Evolutionary conservation across 176 grass and related monocot species (phyloP), one percentile per base, ranked within the genome.

Genomic region (Eleusine indica): DNA sequence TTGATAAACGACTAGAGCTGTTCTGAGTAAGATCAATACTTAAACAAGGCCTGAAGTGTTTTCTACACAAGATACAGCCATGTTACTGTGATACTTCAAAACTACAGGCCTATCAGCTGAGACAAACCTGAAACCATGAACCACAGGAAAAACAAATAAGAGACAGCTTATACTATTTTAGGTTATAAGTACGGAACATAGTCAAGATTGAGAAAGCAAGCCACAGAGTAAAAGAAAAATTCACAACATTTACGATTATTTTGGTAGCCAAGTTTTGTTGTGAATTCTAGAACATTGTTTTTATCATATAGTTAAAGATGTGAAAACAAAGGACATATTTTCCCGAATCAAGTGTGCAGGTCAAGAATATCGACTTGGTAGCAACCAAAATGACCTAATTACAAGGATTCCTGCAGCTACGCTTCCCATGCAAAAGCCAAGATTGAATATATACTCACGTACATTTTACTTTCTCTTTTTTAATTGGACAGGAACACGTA

Each of bases 51-150:
- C 28, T 19, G 30, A 63, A 39, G 7, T 78, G 35, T 44, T 78
- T 78, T 80, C 58, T 61, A 66, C 66, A 83, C 22, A 53, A 53
- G 37, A 37, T 66, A 66, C 8, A 38, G 65, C 25, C 17, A 73
- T 14, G 56, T 63, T 73, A 39, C 65, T 78, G 37, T 28, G 6
- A 47, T 17, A 44, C 28, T 74, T 40, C 48, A 30, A 38, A 73
- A 41, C 7, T 14, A 65, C 4, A 68, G 56, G 19, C 40, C 14
- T 10, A 43, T 54, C 38, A 76, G 49, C 17, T 64, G 71, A 44
- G 80, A 51, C 16, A 85, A 54, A 68, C 83, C 67, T 65, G 43
- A 80, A 84, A 80, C 21, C 40, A 80, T 9, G 51, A 88, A 56
- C 7, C 29, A 71, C 18, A 4, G 2, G 2, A 39, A 70, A 15